Conservation (phyloP, 129 eudicot species). For the Heracleum sosnowskyi region DNA sequence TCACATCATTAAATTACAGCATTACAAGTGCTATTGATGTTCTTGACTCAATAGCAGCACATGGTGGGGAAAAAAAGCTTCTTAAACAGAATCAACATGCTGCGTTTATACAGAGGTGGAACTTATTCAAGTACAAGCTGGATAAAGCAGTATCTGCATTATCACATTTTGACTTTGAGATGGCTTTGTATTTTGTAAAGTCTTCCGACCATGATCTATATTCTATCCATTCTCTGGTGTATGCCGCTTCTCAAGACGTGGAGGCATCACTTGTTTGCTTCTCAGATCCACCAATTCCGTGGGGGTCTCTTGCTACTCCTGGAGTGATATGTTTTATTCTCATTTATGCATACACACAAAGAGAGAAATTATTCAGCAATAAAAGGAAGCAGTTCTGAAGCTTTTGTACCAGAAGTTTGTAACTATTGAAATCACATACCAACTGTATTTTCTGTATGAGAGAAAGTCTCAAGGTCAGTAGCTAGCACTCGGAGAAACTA, state of each 20-base stretch:
- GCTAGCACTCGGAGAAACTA: slow-evolving; percentile 8
- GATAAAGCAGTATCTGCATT: slow-evolving; percentile 69
- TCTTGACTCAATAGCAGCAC: slow-evolving; percentile 77
- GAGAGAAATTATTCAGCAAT: slow-evolving; percentile 69
- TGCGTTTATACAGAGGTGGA: slow-evolving; percentile 83
- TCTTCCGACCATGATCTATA: slow-evolving; percentile 93
- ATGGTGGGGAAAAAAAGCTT: slow-evolving; percentile 85
- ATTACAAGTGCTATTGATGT: slow-evolving; percentile 82
- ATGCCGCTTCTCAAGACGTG: slow-evolving; percentile 76
- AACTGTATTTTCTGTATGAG: slow-evolving; percentile 37
- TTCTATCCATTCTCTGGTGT: slow-evolving; percentile 80
- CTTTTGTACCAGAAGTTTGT: slow-evolving; percentile 22
- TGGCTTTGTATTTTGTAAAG: slow-evolving; percentile 66
- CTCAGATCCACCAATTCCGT: slow-evolving; percentile 92
- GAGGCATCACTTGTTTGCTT: slow-evolving; percentile 95
- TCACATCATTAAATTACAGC: slow-evolving; percentile 78
- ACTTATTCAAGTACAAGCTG: slow-evolving; percentile 73
- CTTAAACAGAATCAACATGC: slow-evolving; percentile 48
- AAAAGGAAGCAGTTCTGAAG: slow-evolving; percentile 84
- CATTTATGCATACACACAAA: slow-evolving; percentile 49
- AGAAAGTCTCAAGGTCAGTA: slow-evolving; percentile 31
- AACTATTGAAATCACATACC: slow-evolving; percentile 25
- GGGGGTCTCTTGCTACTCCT: slow-evolving; percentile 59
- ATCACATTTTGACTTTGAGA: slow-evolving; percentile 80
- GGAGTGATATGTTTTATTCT: slow-evolving; percentile 47